Evolutionary conservation across 2,329 filamentous ascomycete genomes (phyloP).

Genomic region (Alternaria burnsii): DNA sequence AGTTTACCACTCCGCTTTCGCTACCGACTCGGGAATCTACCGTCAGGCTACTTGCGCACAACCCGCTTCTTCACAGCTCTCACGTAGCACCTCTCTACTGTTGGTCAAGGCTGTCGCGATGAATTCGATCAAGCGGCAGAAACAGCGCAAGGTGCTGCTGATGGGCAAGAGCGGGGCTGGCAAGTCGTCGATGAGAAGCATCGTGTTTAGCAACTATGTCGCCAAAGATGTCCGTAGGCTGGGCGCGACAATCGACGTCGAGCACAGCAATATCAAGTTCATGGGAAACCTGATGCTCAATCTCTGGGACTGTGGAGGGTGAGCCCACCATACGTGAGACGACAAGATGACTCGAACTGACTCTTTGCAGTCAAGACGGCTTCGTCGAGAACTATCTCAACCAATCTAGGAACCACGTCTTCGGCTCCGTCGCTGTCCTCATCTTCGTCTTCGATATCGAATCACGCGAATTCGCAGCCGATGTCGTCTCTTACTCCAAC

Average conservation of each 20-base stretch:
- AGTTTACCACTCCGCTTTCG: not conserved
- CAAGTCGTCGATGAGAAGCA: slow-evolving; percentile 97
- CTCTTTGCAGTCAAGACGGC: slow-evolving; percentile 77
- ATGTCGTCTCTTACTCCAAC: slow-evolving; percentile 89
- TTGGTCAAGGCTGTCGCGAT: slow-evolving; percentile 26
- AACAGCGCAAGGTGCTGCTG: slow-evolving; percentile 63
- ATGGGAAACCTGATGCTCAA: slow-evolving; percentile 97
- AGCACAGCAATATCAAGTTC: slow-evolving; percentile 98
- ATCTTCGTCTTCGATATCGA: slow-evolving; percentile 99
- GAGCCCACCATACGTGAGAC: slow-evolving; percentile 37
- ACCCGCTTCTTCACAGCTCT: not conserved
- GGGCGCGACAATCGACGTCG: slow-evolving; percentile 96
- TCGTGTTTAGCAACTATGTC: slow-evolving; percentile 99
- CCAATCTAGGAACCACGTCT: slow-evolving; percentile 94
- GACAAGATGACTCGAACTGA: slow-evolving; percentile 17
- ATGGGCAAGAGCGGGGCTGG: slow-evolving; percentile 95
- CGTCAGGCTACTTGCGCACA: not conserved
- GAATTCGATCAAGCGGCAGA: slow-evolving; percentile 57
- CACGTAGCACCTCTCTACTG: not conserved
- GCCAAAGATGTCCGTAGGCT: slow-evolving; percentile 92
- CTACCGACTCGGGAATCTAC: not conserved
- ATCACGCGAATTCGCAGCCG: slow-evolving; percentile 90
- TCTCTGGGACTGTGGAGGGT: slow-evolving; percentile 97
- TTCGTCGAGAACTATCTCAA: slow-evolving; percentile 99
- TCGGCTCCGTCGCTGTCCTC: slow-evolving; percentile 92